Evolutionary conservation across 176 grass and related monocot genomes (phyloP), one percentile per base, ranked within the genome.

Genomic region (Eragrostis nindensis): DNA sequence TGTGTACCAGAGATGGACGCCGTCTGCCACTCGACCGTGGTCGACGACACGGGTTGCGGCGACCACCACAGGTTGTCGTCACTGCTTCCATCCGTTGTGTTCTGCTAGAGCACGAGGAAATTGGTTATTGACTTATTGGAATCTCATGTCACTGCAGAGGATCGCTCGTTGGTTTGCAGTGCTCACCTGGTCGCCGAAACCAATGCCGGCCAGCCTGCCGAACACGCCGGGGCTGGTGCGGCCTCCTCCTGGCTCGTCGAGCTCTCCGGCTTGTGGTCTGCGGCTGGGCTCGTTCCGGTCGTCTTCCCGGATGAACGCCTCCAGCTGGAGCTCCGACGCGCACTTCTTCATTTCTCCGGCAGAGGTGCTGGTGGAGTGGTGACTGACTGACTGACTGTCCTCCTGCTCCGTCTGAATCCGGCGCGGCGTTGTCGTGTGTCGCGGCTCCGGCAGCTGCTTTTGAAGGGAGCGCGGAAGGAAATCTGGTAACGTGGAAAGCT

Each of bases 321-420:
- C 92, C 80, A 93, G 81, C 36, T 81, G 29, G 77, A 87, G 80
- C 74, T 94, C 92, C 61, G 90, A 98, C 66, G 72, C 13, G 41
- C 81, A 93, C 88, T 91, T 95, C 88, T 93, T 91, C 95, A 98
- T 98, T 81, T 22, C 57, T 21, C 56, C 29, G 48, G n/a, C 36
- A 1, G 22, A 15, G n/a, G 19, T 4, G 7, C 36, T 24, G 81
- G n/a, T 10, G 25, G 30, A 43, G 48, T 9, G 73, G 6, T 6
- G 67, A 17, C 32, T 36, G 32, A 36, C 32, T 2, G 32, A 36
- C 32, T 17, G 46, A 17, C 11, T 2, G 30, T 49, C 32, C 60
- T 3, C 29, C 26, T 45, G 7, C 38, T 8, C 4, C 8, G 1
- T 47, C 77, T 36, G 4, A 75, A 14, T 78, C 48, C 76, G 39